phyloP scores from a whole-genome alignment of 2,329 filamentous ascomycete species.

The Macrophomina tecta region DNA sequence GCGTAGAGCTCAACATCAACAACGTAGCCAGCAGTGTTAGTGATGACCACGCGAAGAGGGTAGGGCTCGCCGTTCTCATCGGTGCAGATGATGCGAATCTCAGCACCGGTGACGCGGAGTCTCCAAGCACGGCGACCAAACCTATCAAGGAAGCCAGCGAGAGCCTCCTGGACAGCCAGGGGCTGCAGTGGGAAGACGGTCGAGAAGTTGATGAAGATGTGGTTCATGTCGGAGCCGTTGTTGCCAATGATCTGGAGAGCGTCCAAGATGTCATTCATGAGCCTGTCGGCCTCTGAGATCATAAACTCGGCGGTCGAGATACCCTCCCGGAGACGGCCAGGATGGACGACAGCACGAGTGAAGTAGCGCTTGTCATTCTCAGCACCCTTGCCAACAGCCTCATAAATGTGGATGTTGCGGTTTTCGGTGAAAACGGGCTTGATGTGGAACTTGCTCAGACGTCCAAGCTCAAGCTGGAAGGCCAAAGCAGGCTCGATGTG shows the following conservation, averaged over 20 bases:
- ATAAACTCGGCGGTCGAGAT: slow-evolving; percentile 99
- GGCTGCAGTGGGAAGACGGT: slow-evolving; percentile 93
- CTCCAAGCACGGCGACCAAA: slow-evolving; percentile 96
- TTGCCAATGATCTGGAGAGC: slow-evolving; percentile 98
- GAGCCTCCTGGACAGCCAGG: slow-evolving; percentile 86
- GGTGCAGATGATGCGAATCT: slow-evolving; percentile 98
- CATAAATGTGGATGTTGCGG: slow-evolving; percentile 98
- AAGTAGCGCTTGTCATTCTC: slow-evolving; percentile 99
- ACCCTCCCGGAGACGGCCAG: slow-evolving; percentile 92
- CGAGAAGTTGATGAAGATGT: slow-evolving; percentile 99
- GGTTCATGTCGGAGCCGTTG: slow-evolving; percentile 98
- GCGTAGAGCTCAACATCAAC: slow-evolving; percentile 98
- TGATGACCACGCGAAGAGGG: slow-evolving; percentile 94
- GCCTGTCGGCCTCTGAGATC: slow-evolving; percentile 92
- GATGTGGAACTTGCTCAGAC: slow-evolving; percentile 96
- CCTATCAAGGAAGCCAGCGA: slow-evolving; percentile 93
- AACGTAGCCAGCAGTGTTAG: slow-evolving; percentile 97
- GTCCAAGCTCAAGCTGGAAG: slow-evolving; percentile 96
- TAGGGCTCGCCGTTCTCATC: slow-evolving; percentile 84
- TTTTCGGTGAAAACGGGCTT: slow-evolving; percentile 99
- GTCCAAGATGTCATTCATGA: slow-evolving; percentile 97
- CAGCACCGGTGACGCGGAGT: slow-evolving; percentile 92
- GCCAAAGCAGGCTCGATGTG: slow-evolving; percentile 95
- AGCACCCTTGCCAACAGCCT: slow-evolving; percentile 91
- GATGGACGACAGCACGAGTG: slow-evolving; percentile 91